Evolutionary conservation across 257 asterid genomes (phyloP), one percentile per base, ranked within the genome.

Genomic region (Osmanthus fragrans): DNA sequence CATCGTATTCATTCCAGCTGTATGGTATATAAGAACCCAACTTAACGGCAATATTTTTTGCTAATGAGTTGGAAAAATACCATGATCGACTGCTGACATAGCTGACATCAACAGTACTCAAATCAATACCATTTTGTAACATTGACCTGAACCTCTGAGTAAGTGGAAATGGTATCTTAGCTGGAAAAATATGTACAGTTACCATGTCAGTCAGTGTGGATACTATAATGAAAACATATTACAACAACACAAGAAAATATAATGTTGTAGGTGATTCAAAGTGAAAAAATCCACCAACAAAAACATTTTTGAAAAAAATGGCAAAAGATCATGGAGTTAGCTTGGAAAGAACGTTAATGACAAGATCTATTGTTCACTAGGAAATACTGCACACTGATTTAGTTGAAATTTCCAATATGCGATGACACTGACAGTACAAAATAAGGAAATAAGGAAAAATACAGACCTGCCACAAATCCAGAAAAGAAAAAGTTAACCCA

Each of bases 401-500:
- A 54, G 8, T 54, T 39, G 30, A 70, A 79, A 36, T 56, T 75
- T 68, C 27, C 51, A 45, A 77, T 47, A 23, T 72, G 39, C 64
- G 36, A 19, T 29, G 9, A 18, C 73, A 76, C 64, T 71, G 69
- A 36, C 33, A 77, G 56, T 73, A 47, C 64, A 32, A 32, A 32
- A 51, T 3, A 32, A 32, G 73, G 49, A 76, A 70, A 39, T 34
- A 78, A 79, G 74, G 63, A 47, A 77, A 73, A 30, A 69, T 69
- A 71, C 84, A 72, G 54, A 94, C 97, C 98, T 89, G 98, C 98
- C 77, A 94, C 98, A 75, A 94, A 94, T 73, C 98, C 98, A 74
- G 98, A 94, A 93, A 94, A 94, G 92, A 94, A 94, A 80, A 94
- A 94, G 92, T 94, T 94, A 42, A 94, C 98, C 97, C 97, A 94